Evolutionary conservation across 768 basidiomycete species (phyloP), one percentile per base, ranked within the genome.

Genomic region (Lyophyllum decastes): DNA sequence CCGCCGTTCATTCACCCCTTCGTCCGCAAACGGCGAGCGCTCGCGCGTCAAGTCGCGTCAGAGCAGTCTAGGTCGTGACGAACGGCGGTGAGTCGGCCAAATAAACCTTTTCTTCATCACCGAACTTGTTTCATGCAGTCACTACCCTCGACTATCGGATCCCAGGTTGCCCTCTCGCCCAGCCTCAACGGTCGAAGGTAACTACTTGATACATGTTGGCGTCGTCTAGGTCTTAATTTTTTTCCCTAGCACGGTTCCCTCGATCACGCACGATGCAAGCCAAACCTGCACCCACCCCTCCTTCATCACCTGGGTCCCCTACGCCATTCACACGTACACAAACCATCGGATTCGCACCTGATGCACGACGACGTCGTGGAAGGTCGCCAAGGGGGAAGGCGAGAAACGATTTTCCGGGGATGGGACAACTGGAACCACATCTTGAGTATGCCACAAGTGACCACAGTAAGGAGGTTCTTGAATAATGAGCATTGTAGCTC

Each of bases 301-400:
- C 35, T 16, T 34, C 38, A 5, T 27, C 57, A 25, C 60, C 49
- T 19, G 56, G 61, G 9, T 49, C 53, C 21, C 59, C 63, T 3
- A 66, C 65, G 46, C 56, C 59, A 11, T 75, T 78, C 45, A 72
- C 71, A 41, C 73, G 76, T 7, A 73, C 76, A 11, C 77, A 76
- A 61, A 79, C 76, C 0, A 69, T 79, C 4, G 75, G 76, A 50
- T 77, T 76, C 57, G 69, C 70, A 69, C 65, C 77, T 64, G 46
- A 47, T 40, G 60, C 65, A 19, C 58, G 68, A 12, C 69, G 62
- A 46, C 73, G 73, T 46, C 70, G 65, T 52, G 64, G 55, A 46
- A 67, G 67, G 59, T 61, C 52, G 58, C 57, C 34, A 24, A 55
- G 24, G 5, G 55, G 49, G 51, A 53, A 53, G 49, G 25, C 34